Evolutionary conservation across 106 monocot genomes (phyloP), one percentile per base, ranked within the genome.

Genomic region (Posidonia australis): DNA sequence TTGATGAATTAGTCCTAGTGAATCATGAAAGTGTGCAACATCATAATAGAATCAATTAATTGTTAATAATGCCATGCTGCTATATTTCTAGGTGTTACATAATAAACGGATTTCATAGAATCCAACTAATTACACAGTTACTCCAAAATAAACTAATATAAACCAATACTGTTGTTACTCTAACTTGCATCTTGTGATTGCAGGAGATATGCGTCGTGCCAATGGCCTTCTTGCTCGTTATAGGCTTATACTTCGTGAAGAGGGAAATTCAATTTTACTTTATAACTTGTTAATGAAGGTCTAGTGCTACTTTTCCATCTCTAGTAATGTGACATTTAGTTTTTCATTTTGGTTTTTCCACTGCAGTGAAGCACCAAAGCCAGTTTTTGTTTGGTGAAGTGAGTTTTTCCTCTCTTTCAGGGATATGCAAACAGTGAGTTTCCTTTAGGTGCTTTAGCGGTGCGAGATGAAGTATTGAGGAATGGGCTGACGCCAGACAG

Each of bases 231-330:
- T 91, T 72, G 90, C 86, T 26, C 82, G 83, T 70, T 86, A 70
- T 51, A 68, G 86, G 20, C 48, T 63, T 43, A 66, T 91, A 0
- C 83, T 91, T 68, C 78, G 69, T 46, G 72, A 82, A 54, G 82
- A 91, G 12, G 69, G 72, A 42, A 69, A 74, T 58, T 76, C 78
- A 18, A 66, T 86, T 62, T 58, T 86, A 58, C 73, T 91, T 36
- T 91, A 83, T 74, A 91, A 91, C 72, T 66, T 91, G 60, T 58
- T 91, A 49, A 91, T 91, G 80, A 91, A 91, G 90, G 90, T 89
- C 23, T 42, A 41, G 14, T 10, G 1, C 2, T 10, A 21, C 5
- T 60, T 36, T 30, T 60, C 19, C 60, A 4, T 29, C n/a, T n/a
- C n/a, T n/a, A n/a, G n/a, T n/a, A n/a, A n/a, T n/a, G n/a, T n/a